A percentile compares a stretch with the other conserved stretches of the same genome.
Conservation (phyloP, 2,329 filamentous ascomycete species). For the Penicillium crustosum region DNA sequence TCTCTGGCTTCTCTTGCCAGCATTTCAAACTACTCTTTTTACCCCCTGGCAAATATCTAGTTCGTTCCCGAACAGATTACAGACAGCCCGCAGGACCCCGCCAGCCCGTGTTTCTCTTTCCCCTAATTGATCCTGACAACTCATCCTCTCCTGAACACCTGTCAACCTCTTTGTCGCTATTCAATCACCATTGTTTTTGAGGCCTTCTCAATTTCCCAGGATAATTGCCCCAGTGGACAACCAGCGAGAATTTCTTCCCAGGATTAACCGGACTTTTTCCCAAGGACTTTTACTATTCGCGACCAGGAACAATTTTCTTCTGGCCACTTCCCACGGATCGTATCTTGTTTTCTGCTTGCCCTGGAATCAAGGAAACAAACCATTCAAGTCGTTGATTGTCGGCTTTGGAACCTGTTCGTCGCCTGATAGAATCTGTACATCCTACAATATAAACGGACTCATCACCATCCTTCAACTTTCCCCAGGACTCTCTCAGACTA, state of each 20-base stretch:
- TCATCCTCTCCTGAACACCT: slow-evolving; percentile 1
- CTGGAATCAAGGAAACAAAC: slow-evolving; percentile 15
- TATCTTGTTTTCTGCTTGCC: slow-evolving; percentile 13
- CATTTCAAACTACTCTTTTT: not conserved
- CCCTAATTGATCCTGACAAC: slow-evolving; percentile 7
- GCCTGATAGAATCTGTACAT: slow-evolving; percentile 23
- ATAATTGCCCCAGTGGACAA: slow-evolving; percentile 22
- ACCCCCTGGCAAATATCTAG: not conserved
- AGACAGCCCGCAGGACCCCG: slow-evolving; percentile 1
- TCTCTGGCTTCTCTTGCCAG: slow-evolving; percentile 4
- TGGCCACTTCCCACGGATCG: slow-evolving; percentile 16
- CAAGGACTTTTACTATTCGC: slow-evolving; percentile 11
- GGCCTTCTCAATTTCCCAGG: slow-evolving; percentile 18
- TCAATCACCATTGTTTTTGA: slow-evolving; percentile 4
- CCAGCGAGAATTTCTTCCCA: slow-evolving; percentile 17
- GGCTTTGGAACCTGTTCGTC: slow-evolving; percentile 14
- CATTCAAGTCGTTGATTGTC: slow-evolving; percentile 19
- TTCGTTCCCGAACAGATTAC: slow-evolving; percentile 1
- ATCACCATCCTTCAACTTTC: slow-evolving; percentile 13
- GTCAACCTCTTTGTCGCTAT: slow-evolving; percentile 3
- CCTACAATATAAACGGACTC: slow-evolving; percentile 23
- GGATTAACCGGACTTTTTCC: slow-evolving; percentile 11
- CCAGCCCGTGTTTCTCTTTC: slow-evolving; percentile 6
- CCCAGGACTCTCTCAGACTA: slow-evolving; percentile 9
- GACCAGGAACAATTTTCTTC: slow-evolving; percentile 15